Base-by-base conservation (phyloP, 768 basidiomycete species). In the Sporobolomyces phaffii region DNA sequence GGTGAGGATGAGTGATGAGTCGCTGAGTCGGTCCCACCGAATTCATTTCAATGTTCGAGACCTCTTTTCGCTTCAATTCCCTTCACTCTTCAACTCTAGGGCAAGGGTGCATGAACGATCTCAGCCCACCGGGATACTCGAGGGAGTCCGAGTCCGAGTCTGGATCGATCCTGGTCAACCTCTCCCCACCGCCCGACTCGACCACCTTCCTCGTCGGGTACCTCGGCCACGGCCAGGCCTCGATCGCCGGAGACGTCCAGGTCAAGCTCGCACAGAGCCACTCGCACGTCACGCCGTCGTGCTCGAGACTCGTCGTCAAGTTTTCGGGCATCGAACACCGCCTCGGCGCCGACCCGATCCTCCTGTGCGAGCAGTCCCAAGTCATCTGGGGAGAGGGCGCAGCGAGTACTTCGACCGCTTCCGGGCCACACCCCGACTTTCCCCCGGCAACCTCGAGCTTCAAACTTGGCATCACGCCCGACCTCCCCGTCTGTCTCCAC, bases 161-260 rank as follows among this genome's bases (percentile, higher is more conserved):
- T 1, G 26, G 48, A 2, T 24, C 47, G 36, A 49, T 63, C 43
- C 51, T 74, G 28, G 15, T 74, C 62, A 74, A 74, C 66, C 63
- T 93, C 65, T 80, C 86, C 17, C 90, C 91, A 0, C 81, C 84
- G 18, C 80, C 83, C 53, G 83, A 87, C 76, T 81, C 85, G 26
- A 80, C 88, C 62, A 83, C 85, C 76, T 93, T 92, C 74, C 91
- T 92, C 79, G 87, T 86, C 73, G 91, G 91, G 15, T 89, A 83
- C 76, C 81, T 92, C 11, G 91, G 91, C 56, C 82, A 81, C 65
- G 60, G 69, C 0, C 50, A 34, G 5, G 88, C 90, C 18, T 86
- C 88, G 13, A 83, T 92, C 59, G 90, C 91, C 75, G 91, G 91
- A 51, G 90, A 91, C 75, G 81, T 92, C 22, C 90, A 91, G 76